Percentiles rank a stretch among this genome's conserved stretches.
Evolutionary conservation across 2,329 filamentous ascomycete species (phyloP).

Genomic region (Neonectria magnoliae): DNA sequence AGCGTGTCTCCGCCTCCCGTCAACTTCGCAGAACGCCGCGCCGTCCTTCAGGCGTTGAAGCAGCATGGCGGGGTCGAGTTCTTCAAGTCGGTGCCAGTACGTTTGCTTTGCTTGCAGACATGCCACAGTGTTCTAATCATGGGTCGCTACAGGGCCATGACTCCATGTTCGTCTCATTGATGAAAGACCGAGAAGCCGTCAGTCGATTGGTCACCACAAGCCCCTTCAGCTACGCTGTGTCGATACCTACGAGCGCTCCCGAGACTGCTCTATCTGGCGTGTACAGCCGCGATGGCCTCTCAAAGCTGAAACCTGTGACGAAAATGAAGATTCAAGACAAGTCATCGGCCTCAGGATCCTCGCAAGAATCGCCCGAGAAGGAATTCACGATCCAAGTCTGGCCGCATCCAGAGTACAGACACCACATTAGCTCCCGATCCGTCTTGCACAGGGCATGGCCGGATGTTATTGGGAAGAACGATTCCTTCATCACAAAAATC

Average conservation of each 20-base stretch:
- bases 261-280: conserved; percentile 49
- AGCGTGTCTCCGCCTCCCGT: conserved; percentile 61
- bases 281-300: conserved; percentile 31
- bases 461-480: conserved; percentile 41
- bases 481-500: conserved; percentile 49
- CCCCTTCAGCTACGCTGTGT: conserved; percentile 58
- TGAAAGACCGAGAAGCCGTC: conserved; percentile 53
- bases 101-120: background rate
- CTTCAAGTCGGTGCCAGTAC: conserved; percentile 53
- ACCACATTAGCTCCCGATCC: conserved; percentile 50
- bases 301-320: conserved; percentile 12
- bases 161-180: conserved; percentile 61
- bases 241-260: conserved; percentile 42
- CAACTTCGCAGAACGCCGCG: conserved; percentile 65
- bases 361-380: conserved; percentile 32
- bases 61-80: conserved; percentile 60
- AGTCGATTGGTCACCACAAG: conserved; percentile 53
- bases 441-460: conserved; percentile 57
- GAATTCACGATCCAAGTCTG: conserved; percentile 57
- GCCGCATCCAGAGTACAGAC: conserved; percentile 51
- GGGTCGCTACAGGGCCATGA: conserved; percentile 52
- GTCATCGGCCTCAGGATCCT: background rate
- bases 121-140: background rate
- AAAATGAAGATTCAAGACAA: conserved; percentile 7
- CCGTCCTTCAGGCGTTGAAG: conserved; percentile 63